Evolutionary conservation across 306 rosid genomes (phyloP).

Genomic region (Alnus glutinosa): DNA sequence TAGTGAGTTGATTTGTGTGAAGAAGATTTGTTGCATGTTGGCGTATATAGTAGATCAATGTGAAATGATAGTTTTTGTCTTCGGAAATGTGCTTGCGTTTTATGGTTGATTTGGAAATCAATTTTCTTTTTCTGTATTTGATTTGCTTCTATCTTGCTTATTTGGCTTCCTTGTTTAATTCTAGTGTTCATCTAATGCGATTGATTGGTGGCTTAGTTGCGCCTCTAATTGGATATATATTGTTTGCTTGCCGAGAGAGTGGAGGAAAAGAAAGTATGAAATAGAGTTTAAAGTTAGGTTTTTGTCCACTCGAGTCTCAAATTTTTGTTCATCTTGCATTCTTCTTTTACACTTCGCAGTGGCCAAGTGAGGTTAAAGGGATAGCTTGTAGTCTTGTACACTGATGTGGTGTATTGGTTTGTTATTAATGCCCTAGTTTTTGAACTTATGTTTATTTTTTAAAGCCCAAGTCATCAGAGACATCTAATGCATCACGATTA

Average conservation of each 20-base stretch:
- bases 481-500: not conserved
- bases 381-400: no score
- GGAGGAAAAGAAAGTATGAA: conserved; percentile 12
- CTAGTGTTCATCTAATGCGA: not conserved
- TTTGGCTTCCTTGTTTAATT: conserved; percentile 21
- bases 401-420: conserved; percentile 7
- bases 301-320: conserved; percentile 4
- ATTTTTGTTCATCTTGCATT: conserved; percentile 4
- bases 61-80: not conserved
- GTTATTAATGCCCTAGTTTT: not conserved
- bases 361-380: conserved; percentile 1
- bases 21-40: conserved; percentile 34
- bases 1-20: conserved; percentile 20
- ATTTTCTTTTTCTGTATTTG: conserved; percentile 1
- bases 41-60: conserved; percentile 38
- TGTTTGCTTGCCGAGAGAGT: conserved; percentile 29
- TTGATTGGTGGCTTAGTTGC: conserved; percentile 23
- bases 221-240: not conserved
- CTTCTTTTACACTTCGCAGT: conserved; percentile 19
- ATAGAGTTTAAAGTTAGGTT: conserved; percentile 21
- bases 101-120: conserved; percentile 23
- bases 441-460: not conserved
- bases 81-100: conserved; percentile 32
- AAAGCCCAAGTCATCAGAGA: not conserved
- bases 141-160: conserved; percentile 16